Evolutionary conservation across 2,329 filamentous ascomycete species (phyloP).

Genomic region (Microascus cirrosus): DNA sequence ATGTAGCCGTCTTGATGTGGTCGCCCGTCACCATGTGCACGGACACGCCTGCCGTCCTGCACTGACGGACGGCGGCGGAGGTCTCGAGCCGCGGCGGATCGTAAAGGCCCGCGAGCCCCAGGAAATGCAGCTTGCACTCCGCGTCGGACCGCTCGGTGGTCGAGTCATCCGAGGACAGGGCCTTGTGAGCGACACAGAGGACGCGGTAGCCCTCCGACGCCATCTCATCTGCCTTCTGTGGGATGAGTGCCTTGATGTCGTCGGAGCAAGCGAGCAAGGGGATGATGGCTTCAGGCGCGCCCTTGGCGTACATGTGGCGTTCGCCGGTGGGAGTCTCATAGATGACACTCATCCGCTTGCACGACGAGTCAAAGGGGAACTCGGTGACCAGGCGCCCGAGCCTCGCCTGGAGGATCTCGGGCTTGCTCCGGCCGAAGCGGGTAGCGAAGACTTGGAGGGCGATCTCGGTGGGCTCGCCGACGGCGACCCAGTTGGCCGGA

Average conservation of each 20-base stretch:
- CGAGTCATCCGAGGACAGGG: constrained; percentile 22
- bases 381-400: constrained; percentile 44
- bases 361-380: constrained; percentile 61
- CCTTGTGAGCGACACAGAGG: constrained; percentile 50
- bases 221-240: constrained; percentile 40
- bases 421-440: constrained; percentile 47
- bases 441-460: constrained; percentile 64
- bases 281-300: constrained; percentile 45
- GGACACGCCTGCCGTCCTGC: constrained; percentile 49
- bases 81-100: constrained; percentile 62
- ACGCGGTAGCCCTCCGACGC: constrained; percentile 56
- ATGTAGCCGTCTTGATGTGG: constrained; percentile 55
- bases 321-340: constrained; percentile 27
- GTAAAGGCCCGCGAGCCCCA: constrained; percentile 63
- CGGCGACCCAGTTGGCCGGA: constrained; percentile 38
- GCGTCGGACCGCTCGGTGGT: constrained; percentile 37
- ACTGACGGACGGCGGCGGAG: constrained; percentile 45
- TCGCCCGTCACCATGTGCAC: constrained; percentile 64
- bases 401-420: constrained; percentile 20
- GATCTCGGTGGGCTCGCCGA: constrained; percentile 62
- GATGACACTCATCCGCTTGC: constrained; percentile 66
- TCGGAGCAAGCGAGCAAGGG: constrained; percentile 37
- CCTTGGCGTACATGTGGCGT: constrained; percentile 42
- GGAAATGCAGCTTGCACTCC: constrained; percentile 47
- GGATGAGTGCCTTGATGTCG: constrained; percentile 32